Conservation (phyloP, 208 protist species). For the Angomonas deanei region DNA sequence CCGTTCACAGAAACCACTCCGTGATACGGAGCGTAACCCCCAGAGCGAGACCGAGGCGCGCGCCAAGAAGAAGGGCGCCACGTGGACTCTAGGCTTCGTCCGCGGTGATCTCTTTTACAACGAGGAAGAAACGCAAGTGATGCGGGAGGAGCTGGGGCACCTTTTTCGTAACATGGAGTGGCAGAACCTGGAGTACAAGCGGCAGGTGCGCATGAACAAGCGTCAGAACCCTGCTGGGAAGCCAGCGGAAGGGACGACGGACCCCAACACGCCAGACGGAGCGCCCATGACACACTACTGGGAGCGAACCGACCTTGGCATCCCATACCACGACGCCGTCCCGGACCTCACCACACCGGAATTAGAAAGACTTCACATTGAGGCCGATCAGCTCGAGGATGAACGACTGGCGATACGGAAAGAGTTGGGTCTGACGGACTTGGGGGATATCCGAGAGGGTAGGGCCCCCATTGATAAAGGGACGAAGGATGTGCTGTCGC, state of each 20-base stretch:
- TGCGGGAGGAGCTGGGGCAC: constrained; percentile 80
- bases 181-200: constrained; percentile 88
- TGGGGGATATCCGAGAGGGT: constrained; percentile 83
- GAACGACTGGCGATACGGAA: constrained; percentile 76
- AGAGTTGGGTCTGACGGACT: constrained; percentile 79
- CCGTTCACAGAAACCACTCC: constrained; percentile 57
- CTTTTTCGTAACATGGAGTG: constrained; percentile 88
- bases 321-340: constrained; percentile 86
- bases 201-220: constrained; percentile 84
- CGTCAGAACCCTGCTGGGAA: constrained; percentile 71
- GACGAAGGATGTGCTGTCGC: constrained; percentile 42
- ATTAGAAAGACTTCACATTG: constrained; percentile 76
- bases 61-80: constrained; percentile 54
- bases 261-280: constrained; percentile 64
- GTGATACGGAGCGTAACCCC: constrained; percentile 61
- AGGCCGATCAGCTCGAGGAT: constrained; percentile 80
- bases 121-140: constrained; percentile 86
- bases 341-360: constrained; percentile 80
- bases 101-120: constrained; percentile 89
- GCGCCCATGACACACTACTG: constrained; percentile 84
- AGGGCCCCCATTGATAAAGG: constrained; percentile 59
- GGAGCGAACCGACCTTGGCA: constrained; percentile 82
- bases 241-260: constrained; percentile 68
- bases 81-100: constrained; percentile 83
- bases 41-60: constrained; percentile 55